Conservation (phyloP, 2,329 filamentous ascomycete species). For the Alternaria incomplexa region DNA sequence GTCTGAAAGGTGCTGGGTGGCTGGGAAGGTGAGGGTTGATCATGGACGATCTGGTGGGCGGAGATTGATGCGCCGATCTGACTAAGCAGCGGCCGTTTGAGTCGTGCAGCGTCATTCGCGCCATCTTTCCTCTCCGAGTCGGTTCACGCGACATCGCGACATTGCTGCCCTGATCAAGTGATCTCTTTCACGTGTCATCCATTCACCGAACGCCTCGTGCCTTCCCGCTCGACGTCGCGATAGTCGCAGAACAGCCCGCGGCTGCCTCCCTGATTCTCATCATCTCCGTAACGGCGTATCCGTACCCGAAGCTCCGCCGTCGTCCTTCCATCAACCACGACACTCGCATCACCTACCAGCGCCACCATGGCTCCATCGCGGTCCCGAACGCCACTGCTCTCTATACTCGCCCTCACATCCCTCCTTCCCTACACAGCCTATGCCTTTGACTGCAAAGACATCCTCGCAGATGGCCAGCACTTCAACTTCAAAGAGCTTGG, state of each 20-base stretch:
- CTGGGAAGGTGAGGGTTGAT: not conserved
- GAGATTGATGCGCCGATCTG: not conserved
- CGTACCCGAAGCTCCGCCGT: constrained; percentile 1
- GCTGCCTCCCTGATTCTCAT: constrained; percentile 3
- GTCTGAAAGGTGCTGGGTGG: not conserved
- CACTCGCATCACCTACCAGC: constrained; percentile 19
- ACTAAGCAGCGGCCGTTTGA: constrained; percentile 17
- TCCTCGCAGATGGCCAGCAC: constrained; percentile 63
- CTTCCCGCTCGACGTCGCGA: not conserved
- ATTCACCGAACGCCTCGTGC: not conserved
- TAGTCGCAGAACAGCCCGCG: not conserved
- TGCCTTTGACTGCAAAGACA: constrained; percentile 66
- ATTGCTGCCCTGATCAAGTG: constrained; percentile 17
- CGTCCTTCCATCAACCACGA: constrained; percentile 9
- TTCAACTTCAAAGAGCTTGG: constrained; percentile 70
- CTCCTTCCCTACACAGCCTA: constrained; percentile 35
- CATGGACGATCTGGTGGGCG: not conserved
- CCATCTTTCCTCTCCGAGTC: constrained; percentile 14
- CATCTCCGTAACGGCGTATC: constrained; percentile 10
- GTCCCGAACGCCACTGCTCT: constrained; percentile 29
- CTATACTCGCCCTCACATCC: constrained; percentile 30
- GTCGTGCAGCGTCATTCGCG: constrained; percentile 21
- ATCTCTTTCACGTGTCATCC: not conserved
- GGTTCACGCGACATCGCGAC: constrained; percentile 24
- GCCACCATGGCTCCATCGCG: constrained; percentile 37